These are phyloP conservation scores for Juncus effusus DNA, from an alignment of 176 grass and related monocot species.

Conservation along the genomic window DNA sequence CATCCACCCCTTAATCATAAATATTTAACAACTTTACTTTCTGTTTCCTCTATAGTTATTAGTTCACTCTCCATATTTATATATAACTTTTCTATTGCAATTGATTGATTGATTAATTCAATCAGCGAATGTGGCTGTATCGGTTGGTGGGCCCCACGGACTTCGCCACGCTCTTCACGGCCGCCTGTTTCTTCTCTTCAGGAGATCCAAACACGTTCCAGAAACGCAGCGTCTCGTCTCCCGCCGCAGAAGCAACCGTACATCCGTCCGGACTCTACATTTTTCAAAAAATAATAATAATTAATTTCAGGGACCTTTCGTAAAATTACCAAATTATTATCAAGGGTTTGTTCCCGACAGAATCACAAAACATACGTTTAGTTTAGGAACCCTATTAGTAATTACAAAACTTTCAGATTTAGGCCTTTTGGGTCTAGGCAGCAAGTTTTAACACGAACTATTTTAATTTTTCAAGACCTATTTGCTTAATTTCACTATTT, in stretches of 20 bases:
- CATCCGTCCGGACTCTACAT: constrained; percentile 51
- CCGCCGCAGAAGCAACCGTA: constrained; percentile 44
- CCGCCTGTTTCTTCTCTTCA: constrained; percentile 32
- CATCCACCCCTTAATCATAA: too few relatives aligned
- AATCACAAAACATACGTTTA: too few relatives aligned
- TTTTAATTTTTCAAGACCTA: background rate
- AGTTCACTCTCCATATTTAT: too few relatives aligned
- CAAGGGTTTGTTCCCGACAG: background rate
- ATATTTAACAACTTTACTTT: too few relatives aligned
- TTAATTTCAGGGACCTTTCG: background rate
- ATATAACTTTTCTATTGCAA: too few relatives aligned
- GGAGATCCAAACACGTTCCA: constrained; percentile 52
- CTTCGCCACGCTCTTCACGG: background rate
- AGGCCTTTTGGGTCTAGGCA: too few relatives aligned
- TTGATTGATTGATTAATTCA: too few relatives aligned
- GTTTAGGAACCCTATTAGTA: too few relatives aligned
- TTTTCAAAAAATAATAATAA: constrained; percentile 10
- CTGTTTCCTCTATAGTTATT: too few relatives aligned
- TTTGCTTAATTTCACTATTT: background rate
- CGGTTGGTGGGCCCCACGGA: constrained; percentile 35
- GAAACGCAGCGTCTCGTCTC: constrained; percentile 52
- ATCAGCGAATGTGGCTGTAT: constrained; percentile 48
- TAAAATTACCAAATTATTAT: constrained; percentile 15
- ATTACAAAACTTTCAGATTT: too few relatives aligned
- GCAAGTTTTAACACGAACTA: background rate